phyloP scores from a whole-genome alignment of 1,139 yeast species.

The Blastobotrys elegans region DNA sequence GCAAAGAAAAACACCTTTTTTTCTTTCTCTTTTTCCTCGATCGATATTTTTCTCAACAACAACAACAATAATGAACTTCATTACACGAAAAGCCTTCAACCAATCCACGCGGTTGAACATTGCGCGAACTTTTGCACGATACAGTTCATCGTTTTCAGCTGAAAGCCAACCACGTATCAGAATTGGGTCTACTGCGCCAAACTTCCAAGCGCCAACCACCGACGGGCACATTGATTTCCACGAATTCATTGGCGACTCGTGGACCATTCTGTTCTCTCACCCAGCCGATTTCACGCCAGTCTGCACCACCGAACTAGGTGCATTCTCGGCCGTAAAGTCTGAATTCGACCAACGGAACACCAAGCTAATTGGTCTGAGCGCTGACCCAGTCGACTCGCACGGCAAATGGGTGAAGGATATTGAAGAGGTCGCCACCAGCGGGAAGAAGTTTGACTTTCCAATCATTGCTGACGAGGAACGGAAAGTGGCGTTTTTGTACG shows the following conservation, averaged over 20 bases:
- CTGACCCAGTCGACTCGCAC: slow-evolving; percentile 74
- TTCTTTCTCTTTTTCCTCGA: not conserved
- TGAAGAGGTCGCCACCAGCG: slow-evolving; percentile 63
- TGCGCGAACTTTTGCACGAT: slow-evolving; percentile 12
- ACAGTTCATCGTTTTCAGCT: slow-evolving; percentile 21
- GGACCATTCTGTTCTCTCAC: slow-evolving; percentile 85
- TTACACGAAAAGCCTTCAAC: slow-evolving; percentile 1
- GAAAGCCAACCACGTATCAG: slow-evolving; percentile 46
- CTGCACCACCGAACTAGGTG: slow-evolving; percentile 92
- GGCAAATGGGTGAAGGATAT: slow-evolving; percentile 81
- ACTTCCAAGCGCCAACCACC: slow-evolving; percentile 74
- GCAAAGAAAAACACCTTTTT: not conserved
- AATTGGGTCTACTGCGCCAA: slow-evolving; percentile 68
- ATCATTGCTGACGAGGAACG: slow-evolving; percentile 80
- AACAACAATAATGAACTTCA: slow-evolving; percentile 10
- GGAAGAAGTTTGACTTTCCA: slow-evolving; percentile 72
- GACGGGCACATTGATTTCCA: slow-evolving; percentile 76
- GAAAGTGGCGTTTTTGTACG: slow-evolving; percentile 76
- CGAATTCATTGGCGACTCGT: slow-evolving; percentile 70
- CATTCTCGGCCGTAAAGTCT: slow-evolving; percentile 77
- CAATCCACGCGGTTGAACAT: slow-evolving; percentile 5
- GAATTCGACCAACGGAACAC: slow-evolving; percentile 77
- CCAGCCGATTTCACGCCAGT: slow-evolving; percentile 96
- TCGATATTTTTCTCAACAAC: not conserved
- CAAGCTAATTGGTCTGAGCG: slow-evolving; percentile 80